Evolutionary conservation across 495 filamentous ascomycete genomes (phyloP), one percentile per base, ranked within the genome.

Genomic region (Elasticomyces elasticus): DNA sequence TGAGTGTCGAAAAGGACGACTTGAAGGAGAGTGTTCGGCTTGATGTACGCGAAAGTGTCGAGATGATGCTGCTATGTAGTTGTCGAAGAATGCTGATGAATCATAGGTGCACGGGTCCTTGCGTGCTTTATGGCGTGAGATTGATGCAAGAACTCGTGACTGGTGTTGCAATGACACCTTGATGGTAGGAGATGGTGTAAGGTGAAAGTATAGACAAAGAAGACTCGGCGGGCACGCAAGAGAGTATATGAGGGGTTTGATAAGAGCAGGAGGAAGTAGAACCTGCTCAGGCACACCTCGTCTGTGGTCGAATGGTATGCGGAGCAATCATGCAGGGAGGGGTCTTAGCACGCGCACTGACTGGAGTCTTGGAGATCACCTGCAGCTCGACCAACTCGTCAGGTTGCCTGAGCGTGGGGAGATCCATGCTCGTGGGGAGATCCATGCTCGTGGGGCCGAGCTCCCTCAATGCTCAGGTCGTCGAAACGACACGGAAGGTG

Each of bases 101-200:
- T 54, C 41, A 54, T 46, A 47, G 28, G 43, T 24, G 52, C 52
- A 54, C 52, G 52, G 52, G 10, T n/a, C 52, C 23, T 47, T 37
- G 43, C 41, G 41, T 35, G 41, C 41, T 30, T 42, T 20, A 52
- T 52, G 50, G 37, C 19, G 50, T 42, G 50, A 42, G 38, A 52
- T 15, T 7, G 13, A 28, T 19, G 11, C 26, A 52, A 23, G 20
- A 3, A 2, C 3, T 52, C 23, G 50, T 52, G 50, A 42, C 44
- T 17, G 20, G 20, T 27, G 20, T 37, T 38, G 12, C 33, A 37
- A 13, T 31, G 35, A 24, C 6, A 35, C 23, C 19, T 26, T 17
- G 38, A 51, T 51, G 49, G 33, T 19, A 51, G 42, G 38, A 52
- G 42, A 43, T 43, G 50, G 50, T 44, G 50, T 24, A 25, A 52